Evolutionary conservation across 2,329 filamentous ascomycete species (phyloP).

Genomic region (Paramyrothecium roridum): DNA sequence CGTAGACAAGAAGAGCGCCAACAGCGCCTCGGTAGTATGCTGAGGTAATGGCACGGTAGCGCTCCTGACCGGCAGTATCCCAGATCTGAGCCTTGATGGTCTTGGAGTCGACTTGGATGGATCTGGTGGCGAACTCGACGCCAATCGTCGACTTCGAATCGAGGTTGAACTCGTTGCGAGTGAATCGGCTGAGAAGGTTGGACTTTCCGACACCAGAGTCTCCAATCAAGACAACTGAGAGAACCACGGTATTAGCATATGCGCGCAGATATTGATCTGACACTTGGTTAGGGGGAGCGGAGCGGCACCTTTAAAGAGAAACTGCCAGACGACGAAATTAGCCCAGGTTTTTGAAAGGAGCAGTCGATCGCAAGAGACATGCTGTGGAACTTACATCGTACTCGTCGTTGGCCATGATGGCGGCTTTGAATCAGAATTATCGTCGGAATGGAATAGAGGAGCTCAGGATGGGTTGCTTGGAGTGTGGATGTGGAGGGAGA

Average conservation of each 20-base stretch:
- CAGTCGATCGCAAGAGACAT: constrained; percentile 11
- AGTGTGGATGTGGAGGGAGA: neutral
- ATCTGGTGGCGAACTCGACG: constrained; percentile 97
- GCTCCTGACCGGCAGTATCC: constrained; percentile 98
- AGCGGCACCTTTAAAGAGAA: constrained; percentile 92
- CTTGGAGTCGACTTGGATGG: constrained; percentile 98
- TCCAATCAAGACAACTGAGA: constrained; percentile 91
- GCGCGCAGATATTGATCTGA: constrained; percentile 10
- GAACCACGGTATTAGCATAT: constrained; percentile 24
- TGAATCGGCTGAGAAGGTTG: constrained; percentile 99
- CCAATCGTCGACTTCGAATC: constrained; percentile 99
- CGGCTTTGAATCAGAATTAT: constrained; percentile 18
- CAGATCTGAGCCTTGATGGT: constrained; percentile 99
- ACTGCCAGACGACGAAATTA: constrained; percentile 54
- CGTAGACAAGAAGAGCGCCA: constrained; percentile 95
- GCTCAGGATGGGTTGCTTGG: constrained; percentile 10
- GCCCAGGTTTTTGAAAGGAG: constrained; percentile 21
- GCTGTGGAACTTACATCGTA: constrained; percentile 77
- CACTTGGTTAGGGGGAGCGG: constrained; percentile 17
- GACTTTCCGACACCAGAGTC: constrained; percentile 99
- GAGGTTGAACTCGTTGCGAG: constrained; percentile 99
- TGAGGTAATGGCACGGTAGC: constrained; percentile 98
- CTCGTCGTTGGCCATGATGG: constrained; percentile 97
- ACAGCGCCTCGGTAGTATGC: constrained; percentile 98
- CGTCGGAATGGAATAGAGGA: constrained; percentile 12